phyloP scores from a whole-genome alignment of 495 filamentous ascomycete species.

The Aspergillus cavernicola region DNA sequence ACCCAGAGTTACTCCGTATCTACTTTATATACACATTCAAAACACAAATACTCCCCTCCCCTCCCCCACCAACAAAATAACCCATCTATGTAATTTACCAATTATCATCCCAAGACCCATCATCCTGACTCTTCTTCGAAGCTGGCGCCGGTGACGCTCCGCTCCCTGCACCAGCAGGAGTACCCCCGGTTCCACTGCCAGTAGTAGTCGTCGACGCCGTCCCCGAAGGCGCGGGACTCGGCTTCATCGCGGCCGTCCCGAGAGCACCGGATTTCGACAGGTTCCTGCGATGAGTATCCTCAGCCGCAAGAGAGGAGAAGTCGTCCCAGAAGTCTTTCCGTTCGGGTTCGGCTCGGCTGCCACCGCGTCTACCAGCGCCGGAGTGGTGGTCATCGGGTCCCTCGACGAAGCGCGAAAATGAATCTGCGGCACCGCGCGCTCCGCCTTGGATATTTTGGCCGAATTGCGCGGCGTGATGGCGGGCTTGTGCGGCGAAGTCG shows the following conservation, averaged over 20 bases:
- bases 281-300: slow-evolving; percentile 39
- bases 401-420: slow-evolving; percentile 81
- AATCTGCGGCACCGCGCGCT: slow-evolving; percentile 66
- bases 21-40: too few species aligned
- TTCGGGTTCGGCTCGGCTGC: slow-evolving; percentile 49
- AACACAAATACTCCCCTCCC: too few species aligned
- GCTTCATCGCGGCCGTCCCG: slow-evolving; percentile 72
- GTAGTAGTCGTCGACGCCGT: slow-evolving; percentile 22
- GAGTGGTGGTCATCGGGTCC: slow-evolving; percentile 44
- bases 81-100: slow-evolving; percentile 40
- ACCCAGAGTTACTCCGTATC: too few species aligned
- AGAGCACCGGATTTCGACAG: slow-evolving; percentile 47
- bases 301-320: slow-evolving; percentile 55
- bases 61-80: neutral
- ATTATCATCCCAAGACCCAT: slow-evolving; percentile 64
- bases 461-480: slow-evolving; percentile 60
- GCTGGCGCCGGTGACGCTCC: slow-evolving; percentile 23
- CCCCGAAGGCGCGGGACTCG: slow-evolving; percentile 31
- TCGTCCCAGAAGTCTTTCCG: slow-evolving; percentile 92
- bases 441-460: slow-evolving; percentile 63
- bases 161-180: slow-evolving; percentile 36
- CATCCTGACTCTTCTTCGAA: slow-evolving; percentile 33
- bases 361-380: slow-evolving; percentile 21
- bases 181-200: slow-evolving; percentile 14
- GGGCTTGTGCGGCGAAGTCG: slow-evolving; percentile 83